These are phyloP conservation scores for Crithidia sp. DNA, from an alignment of 208 protist genomes.

Conservation along the genomic window DNA sequence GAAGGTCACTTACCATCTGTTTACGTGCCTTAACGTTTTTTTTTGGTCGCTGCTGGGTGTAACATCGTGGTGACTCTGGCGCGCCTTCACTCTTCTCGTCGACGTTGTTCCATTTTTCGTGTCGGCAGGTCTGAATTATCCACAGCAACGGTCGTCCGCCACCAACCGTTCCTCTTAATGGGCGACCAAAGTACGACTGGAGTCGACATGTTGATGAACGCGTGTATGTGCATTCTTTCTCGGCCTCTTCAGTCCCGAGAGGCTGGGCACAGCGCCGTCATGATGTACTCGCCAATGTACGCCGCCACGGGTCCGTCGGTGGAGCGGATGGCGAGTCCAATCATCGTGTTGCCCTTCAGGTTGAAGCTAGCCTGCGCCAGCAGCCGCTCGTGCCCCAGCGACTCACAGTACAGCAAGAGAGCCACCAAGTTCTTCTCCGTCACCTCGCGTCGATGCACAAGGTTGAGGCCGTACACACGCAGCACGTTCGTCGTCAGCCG, in stretches of 20 bases:
- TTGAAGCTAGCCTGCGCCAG: conserved; percentile 40
- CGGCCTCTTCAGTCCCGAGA: not conserved
- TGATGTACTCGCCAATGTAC: conserved; percentile 60
- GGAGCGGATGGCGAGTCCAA: conserved; percentile 44
- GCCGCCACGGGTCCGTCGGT: conserved; percentile 42
- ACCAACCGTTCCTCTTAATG: too few relatives aligned
- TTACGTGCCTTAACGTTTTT: conserved; percentile 11
- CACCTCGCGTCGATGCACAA: conserved; percentile 50
- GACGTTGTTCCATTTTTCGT: too few relatives aligned
- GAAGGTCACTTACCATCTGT: too few relatives aligned
- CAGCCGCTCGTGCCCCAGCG: conserved; percentile 42
- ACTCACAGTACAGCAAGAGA: conserved; percentile 60
- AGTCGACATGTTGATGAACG: too few relatives aligned
- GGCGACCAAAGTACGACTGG: too few relatives aligned
- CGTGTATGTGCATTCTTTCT: too few relatives aligned
- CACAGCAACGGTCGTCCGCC: too few relatives aligned
- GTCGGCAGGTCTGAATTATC: too few relatives aligned
- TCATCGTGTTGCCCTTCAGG: conserved; percentile 33
- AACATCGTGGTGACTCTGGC: too few relatives aligned
- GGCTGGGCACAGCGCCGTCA: conserved; percentile 14
- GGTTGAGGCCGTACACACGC: conserved; percentile 55
- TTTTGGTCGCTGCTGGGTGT: not conserved
- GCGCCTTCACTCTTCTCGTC: too few relatives aligned
- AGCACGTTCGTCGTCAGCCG: conserved; percentile 51
- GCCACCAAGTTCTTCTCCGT: conserved; percentile 16